Conservation (phyloP, 1,284 basidiomycete species). For the Trichosporon sp. region DNA sequence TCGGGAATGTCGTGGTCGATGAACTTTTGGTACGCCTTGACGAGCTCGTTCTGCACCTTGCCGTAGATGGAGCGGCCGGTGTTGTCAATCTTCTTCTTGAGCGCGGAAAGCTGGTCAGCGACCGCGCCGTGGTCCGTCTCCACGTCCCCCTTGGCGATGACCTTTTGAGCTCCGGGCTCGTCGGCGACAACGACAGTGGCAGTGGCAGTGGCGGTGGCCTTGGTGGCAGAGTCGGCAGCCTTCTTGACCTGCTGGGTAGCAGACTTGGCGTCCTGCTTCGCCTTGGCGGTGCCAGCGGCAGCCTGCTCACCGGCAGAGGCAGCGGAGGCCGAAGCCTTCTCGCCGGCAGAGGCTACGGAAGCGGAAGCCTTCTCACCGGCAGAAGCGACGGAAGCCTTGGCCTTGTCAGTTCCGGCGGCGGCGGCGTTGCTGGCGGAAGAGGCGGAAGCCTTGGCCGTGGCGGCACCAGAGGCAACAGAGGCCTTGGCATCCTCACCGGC, state of each 20-base stretch:
- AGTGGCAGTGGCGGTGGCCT: conserved; percentile 13
- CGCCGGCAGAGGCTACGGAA: no score
- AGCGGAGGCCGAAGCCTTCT: no score
- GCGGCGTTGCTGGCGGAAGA: no score
- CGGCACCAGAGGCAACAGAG: background rate
- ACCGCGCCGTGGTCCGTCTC: conserved; percentile 8
- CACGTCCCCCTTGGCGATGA: conserved; percentile 9
- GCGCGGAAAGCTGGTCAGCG: conserved; percentile 22
- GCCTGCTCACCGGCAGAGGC: background rate
- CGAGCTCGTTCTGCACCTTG: conserved; percentile 41
- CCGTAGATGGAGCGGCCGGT: conserved; percentile 41
- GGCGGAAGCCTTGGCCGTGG: background rate
- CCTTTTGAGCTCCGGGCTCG: conserved; percentile 18
- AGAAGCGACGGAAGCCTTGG: no score
- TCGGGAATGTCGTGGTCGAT: conserved; percentile 35
- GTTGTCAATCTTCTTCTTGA: conserved; percentile 42
- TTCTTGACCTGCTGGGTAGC: conserved; percentile 21
- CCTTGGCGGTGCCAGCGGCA: background rate
- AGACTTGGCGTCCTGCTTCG: conserved; percentile 15
- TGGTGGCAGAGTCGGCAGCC: background rate
- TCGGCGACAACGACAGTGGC: conserved; percentile 20
- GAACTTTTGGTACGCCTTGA: conserved; percentile 24
- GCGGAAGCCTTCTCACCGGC: no score
- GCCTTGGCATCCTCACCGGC: background rate
- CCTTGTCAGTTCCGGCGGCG: no score